phyloP scores from a whole-genome alignment of 108 stramenopile species.

The Stephanodiscus triporus region DNA sequence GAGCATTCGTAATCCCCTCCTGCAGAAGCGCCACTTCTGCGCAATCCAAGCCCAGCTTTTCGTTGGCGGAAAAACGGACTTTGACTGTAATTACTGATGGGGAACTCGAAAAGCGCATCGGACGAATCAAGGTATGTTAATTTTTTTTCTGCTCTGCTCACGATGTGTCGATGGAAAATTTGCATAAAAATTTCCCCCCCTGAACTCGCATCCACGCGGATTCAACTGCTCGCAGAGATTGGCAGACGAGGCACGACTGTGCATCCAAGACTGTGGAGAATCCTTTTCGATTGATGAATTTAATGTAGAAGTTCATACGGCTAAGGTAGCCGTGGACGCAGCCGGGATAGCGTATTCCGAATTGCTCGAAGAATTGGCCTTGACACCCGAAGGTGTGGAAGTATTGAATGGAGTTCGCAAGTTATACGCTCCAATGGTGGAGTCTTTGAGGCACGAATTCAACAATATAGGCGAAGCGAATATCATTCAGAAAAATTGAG shows the following conservation, averaged over 20 bases:
- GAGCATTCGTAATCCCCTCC: not conserved
- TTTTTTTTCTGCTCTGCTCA: not conserved
- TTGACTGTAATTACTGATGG: conserved; percentile 23
- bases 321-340: conserved; percentile 35
- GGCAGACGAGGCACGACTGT: conserved; percentile 32
- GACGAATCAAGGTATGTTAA: conserved; percentile 32
- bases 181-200: not conserved
- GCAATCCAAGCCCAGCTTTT: conserved; percentile 7
- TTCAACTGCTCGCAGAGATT: conserved; percentile 13
- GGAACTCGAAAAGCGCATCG: conserved; percentile 39
- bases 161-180: not conserved
- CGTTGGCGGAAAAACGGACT: conserved; percentile 6
- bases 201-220: not conserved
- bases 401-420: conserved; percentile 47
- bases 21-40: not conserved
- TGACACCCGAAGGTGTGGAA: conserved; percentile 39
- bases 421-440: conserved; percentile 28
- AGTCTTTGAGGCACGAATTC: conserved; percentile 36
- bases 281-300: conserved; percentile 30
- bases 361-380: conserved; percentile 45
- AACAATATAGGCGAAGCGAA: conserved; percentile 19
- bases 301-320: conserved; percentile 34
- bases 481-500: conserved; percentile 3
- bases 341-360: conserved; percentile 39
- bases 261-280: conserved; percentile 41